Evolutionary conservation across 805 yeast genomes (phyloP).

Genomic region (Suhomyces sp.): DNA sequence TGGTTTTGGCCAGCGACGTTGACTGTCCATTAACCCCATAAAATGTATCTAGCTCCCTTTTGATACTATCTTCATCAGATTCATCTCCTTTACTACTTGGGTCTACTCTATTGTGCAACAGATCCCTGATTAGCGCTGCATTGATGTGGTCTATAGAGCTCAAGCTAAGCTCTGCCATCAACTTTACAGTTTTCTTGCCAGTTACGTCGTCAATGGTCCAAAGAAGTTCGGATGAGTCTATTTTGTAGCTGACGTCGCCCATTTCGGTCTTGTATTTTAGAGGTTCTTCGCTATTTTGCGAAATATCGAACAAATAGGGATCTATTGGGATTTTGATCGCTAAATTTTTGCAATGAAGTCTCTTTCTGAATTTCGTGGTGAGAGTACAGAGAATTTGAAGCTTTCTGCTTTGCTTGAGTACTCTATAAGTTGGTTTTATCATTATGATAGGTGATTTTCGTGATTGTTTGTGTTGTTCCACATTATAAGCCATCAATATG

Average conservation of each 20-base stretch:
- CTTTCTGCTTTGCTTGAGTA: slow-evolving; percentile 18
- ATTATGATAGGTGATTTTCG: slow-evolving; percentile 43
- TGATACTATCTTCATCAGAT: slow-evolving; percentile 8
- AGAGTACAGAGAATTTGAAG: slow-evolving; percentile 36
- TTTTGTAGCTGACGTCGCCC: slow-evolving; percentile 69
- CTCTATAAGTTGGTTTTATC: slow-evolving; percentile 36
- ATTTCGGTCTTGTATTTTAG: slow-evolving; percentile 68
- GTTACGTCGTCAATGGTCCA: slow-evolving; percentile 72
- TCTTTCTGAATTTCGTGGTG: slow-evolving; percentile 32
- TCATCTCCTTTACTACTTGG: neutral
- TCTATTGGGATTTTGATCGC: slow-evolving; percentile 33
- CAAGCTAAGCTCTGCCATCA: slow-evolving; percentile 54
- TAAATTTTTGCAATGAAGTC: slow-evolving; percentile 31
- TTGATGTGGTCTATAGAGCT: slow-evolving; percentile 17
- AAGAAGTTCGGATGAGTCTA: slow-evolving; percentile 64
- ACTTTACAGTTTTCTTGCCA: slow-evolving; percentile 53
- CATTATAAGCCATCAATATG: slow-evolving; percentile 36
- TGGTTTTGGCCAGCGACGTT: slow-evolving; percentile 24
- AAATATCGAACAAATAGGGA: slow-evolving; percentile 31
- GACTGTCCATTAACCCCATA: slow-evolving; percentile 38
- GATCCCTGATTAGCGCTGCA: slow-evolving; percentile 8
- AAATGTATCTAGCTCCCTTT: slow-evolving; percentile 21
- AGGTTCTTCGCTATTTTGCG: slow-evolving; percentile 27
- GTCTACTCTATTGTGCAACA: slow-evolving; percentile 8
- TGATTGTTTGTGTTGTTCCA: slow-evolving; percentile 39